These are phyloP conservation scores for Alternaria triticina DNA, from an alignment of 2,329 filamentous ascomycete species.

Conservation along the genomic window DNA sequence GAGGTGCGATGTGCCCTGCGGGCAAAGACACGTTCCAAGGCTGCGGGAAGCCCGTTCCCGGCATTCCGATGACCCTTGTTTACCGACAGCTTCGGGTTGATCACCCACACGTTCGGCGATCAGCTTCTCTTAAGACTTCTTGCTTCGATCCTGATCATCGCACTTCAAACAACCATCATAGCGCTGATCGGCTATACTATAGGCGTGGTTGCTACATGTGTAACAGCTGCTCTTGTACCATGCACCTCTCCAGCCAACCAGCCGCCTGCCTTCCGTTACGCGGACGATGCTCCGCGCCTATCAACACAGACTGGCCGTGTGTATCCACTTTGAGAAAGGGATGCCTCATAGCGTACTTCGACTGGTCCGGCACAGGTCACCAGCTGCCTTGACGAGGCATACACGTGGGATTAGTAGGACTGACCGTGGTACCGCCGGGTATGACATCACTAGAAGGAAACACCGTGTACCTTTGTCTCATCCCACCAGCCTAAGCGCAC, in stretches of 20 bases:
- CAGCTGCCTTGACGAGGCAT: constrained; percentile 1
- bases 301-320: background rate
- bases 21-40: background rate
- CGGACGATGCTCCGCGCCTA: background rate
- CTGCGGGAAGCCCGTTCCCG: background rate
- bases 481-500: background rate
- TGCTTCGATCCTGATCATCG: background rate
- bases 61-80: background rate
- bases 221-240: background rate
- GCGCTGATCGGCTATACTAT: background rate
- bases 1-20: background rate
- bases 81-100: background rate
- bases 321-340: background rate
- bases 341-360: background rate
- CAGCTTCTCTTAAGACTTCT: background rate
- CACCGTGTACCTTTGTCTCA: background rate
- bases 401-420: constrained; percentile 5
- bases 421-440: background rate
- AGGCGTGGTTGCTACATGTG: background rate
- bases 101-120: background rate
- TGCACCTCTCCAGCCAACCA: background rate
- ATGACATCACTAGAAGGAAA: constrained; percentile 11
- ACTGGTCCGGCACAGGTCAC: background rate
- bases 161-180: no score
- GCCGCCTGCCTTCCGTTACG: background rate